These are phyloP conservation scores for Tetrapisispora phaffii DNA, from an alignment of 805 yeast species.

Conservation along the genomic window DNA sequence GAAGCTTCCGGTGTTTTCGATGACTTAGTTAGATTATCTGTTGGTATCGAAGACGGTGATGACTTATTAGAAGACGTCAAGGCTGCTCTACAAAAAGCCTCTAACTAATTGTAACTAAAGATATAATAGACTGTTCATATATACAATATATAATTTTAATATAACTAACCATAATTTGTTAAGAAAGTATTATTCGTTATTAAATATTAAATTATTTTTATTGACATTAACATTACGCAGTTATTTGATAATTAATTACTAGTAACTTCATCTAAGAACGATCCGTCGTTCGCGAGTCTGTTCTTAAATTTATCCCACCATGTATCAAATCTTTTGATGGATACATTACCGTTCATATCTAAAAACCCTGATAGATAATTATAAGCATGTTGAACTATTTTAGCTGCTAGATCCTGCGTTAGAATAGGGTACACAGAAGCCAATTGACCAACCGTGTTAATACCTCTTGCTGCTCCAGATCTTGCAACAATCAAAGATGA, in stretches of 20 bases:
- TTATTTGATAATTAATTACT: constrained; percentile 2
- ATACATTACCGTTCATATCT: constrained; percentile 69
- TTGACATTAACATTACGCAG: too few relatives aligned
- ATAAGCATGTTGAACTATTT: constrained; percentile 86
- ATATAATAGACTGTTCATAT: background rate
- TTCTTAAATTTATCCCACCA: constrained; percentile 93
- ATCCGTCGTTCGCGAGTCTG: constrained; percentile 71
- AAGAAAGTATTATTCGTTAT: background rate
- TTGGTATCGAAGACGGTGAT: constrained; percentile 77
- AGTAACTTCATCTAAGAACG: constrained; percentile 51
- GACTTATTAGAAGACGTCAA: constrained; percentile 64
- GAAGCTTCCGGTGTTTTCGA: constrained; percentile 74
- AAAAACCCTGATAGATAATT: constrained; percentile 84
- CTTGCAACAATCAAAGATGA: constrained; percentile 25
- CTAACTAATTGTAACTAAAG: constrained; percentile 1
- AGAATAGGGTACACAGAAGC: constrained; percentile 32
- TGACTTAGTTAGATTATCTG: constrained; percentile 71
- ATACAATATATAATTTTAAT: background rate
- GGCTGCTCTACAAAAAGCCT: constrained; percentile 48
- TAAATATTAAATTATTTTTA: background rate
- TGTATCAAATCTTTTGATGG: constrained; percentile 75
- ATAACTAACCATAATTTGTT: background rate
- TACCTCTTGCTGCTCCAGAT: constrained; percentile 15
- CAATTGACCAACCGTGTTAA: constrained; percentile 25
- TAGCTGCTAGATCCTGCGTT: constrained; percentile 64